Base-by-base conservation (phyloP, 2,329 filamentous ascomycete genomes). In the Fusarium decemcellulare region DNA sequence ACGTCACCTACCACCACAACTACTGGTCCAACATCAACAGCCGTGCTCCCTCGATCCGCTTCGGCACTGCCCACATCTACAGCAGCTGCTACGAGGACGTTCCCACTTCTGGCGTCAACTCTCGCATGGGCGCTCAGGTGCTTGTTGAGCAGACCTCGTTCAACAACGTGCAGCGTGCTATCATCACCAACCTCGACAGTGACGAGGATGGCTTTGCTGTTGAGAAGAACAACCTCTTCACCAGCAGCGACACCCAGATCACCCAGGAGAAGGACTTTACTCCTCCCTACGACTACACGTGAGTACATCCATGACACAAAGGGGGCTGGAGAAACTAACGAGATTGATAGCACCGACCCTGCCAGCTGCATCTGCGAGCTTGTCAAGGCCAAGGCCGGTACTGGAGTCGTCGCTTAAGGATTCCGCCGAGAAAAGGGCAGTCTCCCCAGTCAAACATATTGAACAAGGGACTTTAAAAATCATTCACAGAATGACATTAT, bases 51-150 rank as follows among this genome's bases (percentile, higher is more conserved):
- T 76, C 72, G 11, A 77, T 89, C 75, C 85, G 87, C 65, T 90
- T 90, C 77, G 88, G 88, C n/a, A 87, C 84, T 15, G 87, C 82
- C 4, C 88, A 90, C 74, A 76, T 90, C 71, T 88, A 74, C 66
- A 90, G 88, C 82, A 84, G 80, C 74, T 86, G 84, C 76, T 86
- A 83, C 76, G 77, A 81, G 70, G 73, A 82, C 57, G 78, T 84
- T 15, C 76, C 77, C 2, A 79, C 76, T 5, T 82, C 83, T 44
- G 86, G 83, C 27, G 84, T 89, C 79, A 87, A 88, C 79, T 84
- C 86, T 34, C 85, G 85, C 47, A 78, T 83, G 66, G 82, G 81
- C 8, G 85, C 87, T 2, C 82, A 88, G 66, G 77, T 88, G 2
- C 82, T 87, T 11, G 80, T 88, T 8, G 85, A 88, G 77, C 84